Conservation (phyloP, 306 rosid species). For the Cucurbita maxima region DNA sequence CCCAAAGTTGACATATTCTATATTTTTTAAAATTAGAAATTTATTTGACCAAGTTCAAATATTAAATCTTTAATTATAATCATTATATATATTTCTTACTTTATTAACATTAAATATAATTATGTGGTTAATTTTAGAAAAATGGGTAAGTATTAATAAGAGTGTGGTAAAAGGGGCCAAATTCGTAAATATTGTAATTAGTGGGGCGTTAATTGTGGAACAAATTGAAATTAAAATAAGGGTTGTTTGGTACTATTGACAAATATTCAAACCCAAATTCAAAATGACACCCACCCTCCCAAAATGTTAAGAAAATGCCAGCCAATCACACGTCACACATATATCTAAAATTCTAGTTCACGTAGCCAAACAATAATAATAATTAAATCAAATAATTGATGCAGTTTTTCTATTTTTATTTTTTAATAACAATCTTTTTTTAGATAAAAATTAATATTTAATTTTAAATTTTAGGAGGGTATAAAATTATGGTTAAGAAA, state of each 20-base stretch:
- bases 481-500: too few species aligned
- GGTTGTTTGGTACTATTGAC: neutral
- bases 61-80: too few species aligned
- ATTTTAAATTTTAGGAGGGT: too few species aligned
- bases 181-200: too few species aligned
- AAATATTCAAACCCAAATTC: neutral
- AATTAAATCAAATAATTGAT: neutral
- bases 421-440: neutral
- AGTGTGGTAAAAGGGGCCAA: too few species aligned
- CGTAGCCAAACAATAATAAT: neutral
- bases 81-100: too few species aligned
- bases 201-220: neutral
- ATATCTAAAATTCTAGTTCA: neutral
- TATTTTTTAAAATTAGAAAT: too few species aligned
- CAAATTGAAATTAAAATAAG: neutral
- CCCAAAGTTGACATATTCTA: too few species aligned
- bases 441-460: neutral
- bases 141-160: too few species aligned
- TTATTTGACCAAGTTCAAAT: too few species aligned
- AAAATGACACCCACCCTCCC: neutral
- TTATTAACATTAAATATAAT: too few species aligned
- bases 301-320: neutral
- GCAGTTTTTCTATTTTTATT: neutral
- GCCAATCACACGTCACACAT: neutral
- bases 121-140: too few species aligned